Base-by-base conservation (phyloP, 768 basidiomycete genomes). In the Neoboletus brunneissimus region DNA sequence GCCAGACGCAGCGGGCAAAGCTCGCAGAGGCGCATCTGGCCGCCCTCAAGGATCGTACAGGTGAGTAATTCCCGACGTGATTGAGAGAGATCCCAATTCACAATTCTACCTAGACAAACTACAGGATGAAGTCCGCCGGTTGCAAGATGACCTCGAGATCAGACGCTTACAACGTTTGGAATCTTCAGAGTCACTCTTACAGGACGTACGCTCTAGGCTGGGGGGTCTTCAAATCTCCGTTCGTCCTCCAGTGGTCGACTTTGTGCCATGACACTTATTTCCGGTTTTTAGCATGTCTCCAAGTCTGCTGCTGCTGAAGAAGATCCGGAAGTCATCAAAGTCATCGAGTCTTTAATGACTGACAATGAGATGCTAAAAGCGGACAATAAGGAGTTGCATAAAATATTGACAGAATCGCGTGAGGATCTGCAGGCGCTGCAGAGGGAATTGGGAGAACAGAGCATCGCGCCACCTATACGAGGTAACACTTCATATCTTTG, bases 321-420 rank as follows among this genome's bases (percentile, higher is more conserved):
- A 47, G 78, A 86, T 51, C 70, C 79, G 16, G 88, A 89, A 63
- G 73, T 91, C 18, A 84, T 79, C 34, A 75, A 78, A 52, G 84
- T 94, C 13, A 74, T 97, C 15, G 91, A 93, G 67, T 84, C 87
- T n/a, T 77, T 96, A 31, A 92, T 94, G 9, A 83, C 85, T 34
- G 90, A 91, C 64, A 96, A 94, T 63, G 90, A 94, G 61, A 78
- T 79, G 25, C 73, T 95, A 51, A 91, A 90, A 70, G 84, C 83
- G 20, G 91, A 93, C 64, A 92, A 90, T 56, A 79, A 81, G 8
- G 91, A 96, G 65, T 72, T 96, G 47, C 87, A 89, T 55, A 81
- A 80, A 46, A 71, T 94, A 10, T 76, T 98, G 8, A 72, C 81
- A 2, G 89, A 92, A 48, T 80, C 89, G 1, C 81, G 91, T 27